Evolutionary conservation across 2,329 filamentous ascomycete genomes (phyloP).

Genomic region (Simplicillium aogashimaense): DNA sequence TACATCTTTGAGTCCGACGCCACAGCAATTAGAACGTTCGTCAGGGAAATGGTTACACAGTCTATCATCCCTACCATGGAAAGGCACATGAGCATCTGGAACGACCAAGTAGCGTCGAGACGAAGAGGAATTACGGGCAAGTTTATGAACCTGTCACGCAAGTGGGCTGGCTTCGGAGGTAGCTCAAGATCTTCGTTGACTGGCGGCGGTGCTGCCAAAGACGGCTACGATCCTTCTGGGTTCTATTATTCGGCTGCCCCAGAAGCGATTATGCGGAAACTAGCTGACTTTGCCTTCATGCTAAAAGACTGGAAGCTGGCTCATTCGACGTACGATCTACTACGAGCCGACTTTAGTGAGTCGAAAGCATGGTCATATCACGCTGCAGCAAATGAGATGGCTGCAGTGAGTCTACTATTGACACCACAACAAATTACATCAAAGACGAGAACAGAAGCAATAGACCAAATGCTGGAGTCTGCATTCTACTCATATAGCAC

Average conservation of each 20-base stretch:
- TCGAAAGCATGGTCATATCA: slow-evolving; percentile 97
- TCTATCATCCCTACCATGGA: slow-evolving; percentile 97
- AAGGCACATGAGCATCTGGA: slow-evolving; percentile 82
- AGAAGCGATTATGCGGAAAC: slow-evolving; percentile 84
- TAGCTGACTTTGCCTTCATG: slow-evolving; percentile 96
- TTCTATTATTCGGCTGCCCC: slow-evolving; percentile 78
- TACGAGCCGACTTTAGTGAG: slow-evolving; percentile 81
- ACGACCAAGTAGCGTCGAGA: slow-evolving; percentile 89
- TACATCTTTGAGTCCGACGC: slow-evolving; percentile 91
- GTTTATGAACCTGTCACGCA: slow-evolving; percentile 89
- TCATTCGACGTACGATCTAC: slow-evolving; percentile 81
- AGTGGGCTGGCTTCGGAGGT: slow-evolving; percentile 74
- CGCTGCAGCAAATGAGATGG: slow-evolving; percentile 92
- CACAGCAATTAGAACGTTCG: slow-evolving; percentile 76
- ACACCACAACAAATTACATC: slow-evolving; percentile 61
- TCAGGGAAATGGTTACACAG: slow-evolving; percentile 90
- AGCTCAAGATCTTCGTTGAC: slow-evolving; percentile 51
- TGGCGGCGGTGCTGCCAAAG: slow-evolving; percentile 36
- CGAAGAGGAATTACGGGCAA: slow-evolving; percentile 80
- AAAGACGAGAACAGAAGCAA: slow-evolving; percentile 68
- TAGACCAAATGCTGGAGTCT: slow-evolving; percentile 82
- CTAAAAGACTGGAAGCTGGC: slow-evolving; percentile 91
- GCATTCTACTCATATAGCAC: slow-evolving; percentile 89
- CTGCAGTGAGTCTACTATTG: slow-evolving; percentile 72
- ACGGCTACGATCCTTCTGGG: slow-evolving; percentile 71